phyloP scores from a whole-genome alignment of 2,329 filamentous ascomycete genomes.

The Paraconiothyrium sp. region DNA sequence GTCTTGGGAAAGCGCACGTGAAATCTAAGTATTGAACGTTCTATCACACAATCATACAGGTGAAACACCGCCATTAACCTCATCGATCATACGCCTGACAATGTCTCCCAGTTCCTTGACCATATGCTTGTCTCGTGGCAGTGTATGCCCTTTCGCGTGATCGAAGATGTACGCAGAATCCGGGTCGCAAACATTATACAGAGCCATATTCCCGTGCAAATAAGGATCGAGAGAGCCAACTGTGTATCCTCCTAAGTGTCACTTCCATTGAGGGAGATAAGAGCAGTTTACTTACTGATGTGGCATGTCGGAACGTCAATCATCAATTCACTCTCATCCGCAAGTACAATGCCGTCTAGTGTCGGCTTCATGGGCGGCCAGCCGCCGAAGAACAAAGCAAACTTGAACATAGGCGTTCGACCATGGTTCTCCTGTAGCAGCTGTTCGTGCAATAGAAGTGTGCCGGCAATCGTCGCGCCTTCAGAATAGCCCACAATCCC shows the following conservation, averaged over 20 bases:
- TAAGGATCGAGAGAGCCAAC: slow-evolving; percentile 63
- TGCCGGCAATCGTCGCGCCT: slow-evolving; percentile 66
- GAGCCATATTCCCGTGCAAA: slow-evolving; percentile 67
- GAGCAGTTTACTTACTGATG: slow-evolving; percentile 35
- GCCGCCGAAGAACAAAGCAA: slow-evolving; percentile 60
- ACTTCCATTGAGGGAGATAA: neutral
- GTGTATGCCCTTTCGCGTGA: slow-evolving; percentile 71
- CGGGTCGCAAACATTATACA: slow-evolving; percentile 69
- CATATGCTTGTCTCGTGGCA: slow-evolving; percentile 56
- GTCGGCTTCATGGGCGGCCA: slow-evolving; percentile 54
- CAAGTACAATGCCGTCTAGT: slow-evolving; percentile 44
- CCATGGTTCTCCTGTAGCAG: slow-evolving; percentile 28
- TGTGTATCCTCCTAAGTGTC: slow-evolving; percentile 7
- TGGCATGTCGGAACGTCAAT: slow-evolving; percentile 56
- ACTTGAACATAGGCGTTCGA: slow-evolving; percentile 48
- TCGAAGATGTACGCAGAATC: slow-evolving; percentile 70
- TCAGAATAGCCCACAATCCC: slow-evolving; percentile 70
- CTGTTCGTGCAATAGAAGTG: slow-evolving; percentile 36
- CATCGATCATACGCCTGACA: slow-evolving; percentile 37
- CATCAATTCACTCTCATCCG: slow-evolving; percentile 52
- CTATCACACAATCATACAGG: slow-evolving; percentile 7
- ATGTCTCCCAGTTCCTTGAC: slow-evolving; percentile 42
- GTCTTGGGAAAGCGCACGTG: slow-evolving; percentile 3
- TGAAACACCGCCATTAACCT: slow-evolving; percentile 24
- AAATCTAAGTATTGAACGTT: slow-evolving; percentile 8